Base-by-base conservation (phyloP, 805 yeast species). In the Starmerella bacillaris region DNA sequence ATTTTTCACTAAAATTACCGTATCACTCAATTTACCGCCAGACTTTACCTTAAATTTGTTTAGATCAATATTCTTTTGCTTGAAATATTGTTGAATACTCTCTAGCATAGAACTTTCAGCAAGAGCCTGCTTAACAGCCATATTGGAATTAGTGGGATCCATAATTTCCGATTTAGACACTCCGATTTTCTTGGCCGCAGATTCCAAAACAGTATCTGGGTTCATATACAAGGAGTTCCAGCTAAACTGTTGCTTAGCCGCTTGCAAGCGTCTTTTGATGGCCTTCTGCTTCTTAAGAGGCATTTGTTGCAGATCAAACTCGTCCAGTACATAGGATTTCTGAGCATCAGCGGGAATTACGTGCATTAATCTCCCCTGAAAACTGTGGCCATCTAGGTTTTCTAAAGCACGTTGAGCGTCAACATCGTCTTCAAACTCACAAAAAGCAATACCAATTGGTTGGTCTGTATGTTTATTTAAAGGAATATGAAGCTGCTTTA, bases 21-120 rank as follows among this genome's bases (percentile, higher is more conserved):
- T 67, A 53, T 86, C 95, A 48, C 82, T 92, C 42, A 78, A 67
- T 50, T 77, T 84, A 40, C 66, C 65, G 5, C 55, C 49, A 41
- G 64, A 63, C 5, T 27, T 30, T 7, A 29, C 18, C 33, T 59
- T 59, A 51, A 89, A 86, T 24, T 72, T 66, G 2, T 75, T 64
- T 40, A 89, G 60, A 59, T 86, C 94, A 29, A 89, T 79, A 24
- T 93, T 92, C 51, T 75, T 75, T 18, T 62, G 57, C 54, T 82
- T 93, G 55, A 89, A 89, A 57, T 73, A 89, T 46, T 71, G 70
- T 50, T 94, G 70, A 9, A 89, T 93, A 55, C 77, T 89, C 30
- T 84, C 89, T 49, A 89, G 74, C 14, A 84, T 94, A 51, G 83
- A 89, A 2, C 95, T 92, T 59, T 89, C 98, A 0, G 98, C 96